A percentile compares a stretch with the other conserved stretches of the same genome.
Evolutionary conservation across 345 rosid species (phyloP).

Genomic region (Microcos paniculata): DNA sequence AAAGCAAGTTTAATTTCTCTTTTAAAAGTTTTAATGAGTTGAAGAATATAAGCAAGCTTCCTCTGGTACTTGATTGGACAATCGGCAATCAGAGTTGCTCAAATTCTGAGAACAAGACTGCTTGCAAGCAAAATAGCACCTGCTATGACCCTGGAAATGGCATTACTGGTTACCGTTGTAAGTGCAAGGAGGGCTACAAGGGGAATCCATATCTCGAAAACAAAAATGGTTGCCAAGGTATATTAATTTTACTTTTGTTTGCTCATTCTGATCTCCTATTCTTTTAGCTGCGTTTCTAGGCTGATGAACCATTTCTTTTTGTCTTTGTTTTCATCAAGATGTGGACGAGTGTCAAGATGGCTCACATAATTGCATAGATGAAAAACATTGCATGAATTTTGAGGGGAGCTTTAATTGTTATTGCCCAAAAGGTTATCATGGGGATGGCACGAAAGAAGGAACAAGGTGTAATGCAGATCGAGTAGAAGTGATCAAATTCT

Average conservation of each 20-base stretch:
- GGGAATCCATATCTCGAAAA: conserved; percentile 27
- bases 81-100: conserved; percentile 4
- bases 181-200: conserved; percentile 20
- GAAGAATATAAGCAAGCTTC: too few species aligned
- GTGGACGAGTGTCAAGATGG: background rate
- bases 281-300: too few species aligned
- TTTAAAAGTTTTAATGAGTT: background rate
- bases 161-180: conserved; percentile 18
- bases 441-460: conserved; percentile 24
- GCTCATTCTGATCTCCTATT: too few species aligned
- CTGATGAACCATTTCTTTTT: background rate
- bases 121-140: too few species aligned
- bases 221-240: conserved; percentile 33
- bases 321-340: background rate
- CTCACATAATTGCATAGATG: background rate
- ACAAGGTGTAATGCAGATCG: background rate
- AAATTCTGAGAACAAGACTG: too few species aligned
- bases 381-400: background rate
- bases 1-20: conserved; percentile 11
- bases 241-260: too few species aligned
- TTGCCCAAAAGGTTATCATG: conserved; percentile 30
- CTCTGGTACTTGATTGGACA: conserved; percentile 29
- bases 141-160: background rate
- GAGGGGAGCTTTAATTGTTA: conserved; percentile 34
- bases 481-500: background rate